These are phyloP conservation scores for Phaeotremella fagi DNA, from an alignment of 768 basidiomycete species.

Conservation along the genomic window DNA sequence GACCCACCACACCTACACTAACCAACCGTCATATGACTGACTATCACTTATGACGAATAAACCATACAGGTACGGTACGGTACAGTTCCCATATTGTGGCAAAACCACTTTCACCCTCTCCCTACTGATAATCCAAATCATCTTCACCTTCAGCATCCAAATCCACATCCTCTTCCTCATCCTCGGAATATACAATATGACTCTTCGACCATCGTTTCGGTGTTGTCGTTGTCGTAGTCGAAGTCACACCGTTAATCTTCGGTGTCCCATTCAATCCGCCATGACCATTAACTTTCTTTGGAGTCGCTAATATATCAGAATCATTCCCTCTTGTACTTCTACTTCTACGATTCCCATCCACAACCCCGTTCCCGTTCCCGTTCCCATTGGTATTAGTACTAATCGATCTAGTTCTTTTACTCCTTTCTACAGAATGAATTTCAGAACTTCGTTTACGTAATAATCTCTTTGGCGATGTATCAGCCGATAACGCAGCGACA, in stretches of 20 bases:
- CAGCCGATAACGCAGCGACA: slow-evolving; percentile 21
- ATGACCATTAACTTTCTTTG: not conserved
- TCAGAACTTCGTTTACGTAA: slow-evolving; percentile 11
- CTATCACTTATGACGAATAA: no score
- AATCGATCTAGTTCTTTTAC: slow-evolving; percentile 3
- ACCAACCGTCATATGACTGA: not conserved
- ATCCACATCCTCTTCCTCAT: slow-evolving; percentile 14
- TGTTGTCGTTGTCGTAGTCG: slow-evolving; percentile 1
- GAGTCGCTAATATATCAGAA: no score
- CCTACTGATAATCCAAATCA: not conserved
- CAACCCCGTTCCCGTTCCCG: not conserved
- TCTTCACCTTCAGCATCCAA: slow-evolving; percentile 30
- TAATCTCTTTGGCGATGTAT: slow-evolving; percentile 14
- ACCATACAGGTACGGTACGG: no score
- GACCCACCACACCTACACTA: no score
- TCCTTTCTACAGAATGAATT: slow-evolving; percentile 1
- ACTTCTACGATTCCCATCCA: not conserved
- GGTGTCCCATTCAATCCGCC: not conserved
- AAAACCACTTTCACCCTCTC: not conserved
- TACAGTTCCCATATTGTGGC: no score
- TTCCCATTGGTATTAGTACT: not conserved
- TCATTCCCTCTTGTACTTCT: not conserved
- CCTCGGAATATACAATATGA: not conserved
- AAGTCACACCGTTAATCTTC: not conserved
- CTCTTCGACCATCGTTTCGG: not conserved